These are phyloP conservation scores for Colletotrichum spinosum DNA, from an alignment of 2,329 filamentous ascomycete species.

Conservation along the genomic window DNA sequence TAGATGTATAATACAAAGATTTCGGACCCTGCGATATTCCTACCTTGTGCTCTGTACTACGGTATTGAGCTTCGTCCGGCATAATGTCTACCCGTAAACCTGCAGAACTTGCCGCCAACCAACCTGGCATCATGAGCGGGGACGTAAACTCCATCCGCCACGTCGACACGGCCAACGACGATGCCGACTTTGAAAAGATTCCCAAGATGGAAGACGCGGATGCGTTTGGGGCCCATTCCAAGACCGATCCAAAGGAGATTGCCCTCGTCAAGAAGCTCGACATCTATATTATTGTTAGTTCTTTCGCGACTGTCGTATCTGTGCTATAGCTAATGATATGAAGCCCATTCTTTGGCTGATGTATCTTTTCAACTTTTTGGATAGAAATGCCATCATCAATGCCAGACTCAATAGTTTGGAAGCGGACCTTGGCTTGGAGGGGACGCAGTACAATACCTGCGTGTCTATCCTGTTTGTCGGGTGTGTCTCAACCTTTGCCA, in stretches of 20 bases:
- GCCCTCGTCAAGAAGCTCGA: constrained; percentile 53
- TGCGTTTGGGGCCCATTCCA: constrained; percentile 52
- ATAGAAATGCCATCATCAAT: constrained; percentile 67
- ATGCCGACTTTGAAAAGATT: constrained; percentile 16
- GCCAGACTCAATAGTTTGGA: constrained; percentile 65
- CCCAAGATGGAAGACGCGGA: constrained; percentile 42
- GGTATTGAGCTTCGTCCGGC: no score
- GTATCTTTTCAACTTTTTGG: constrained; percentile 48
- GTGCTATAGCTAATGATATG: neutral
- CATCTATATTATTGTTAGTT: constrained; percentile 48
- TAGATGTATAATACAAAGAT: neutral
- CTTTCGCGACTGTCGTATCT: neutral
- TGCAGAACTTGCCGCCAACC: neutral
- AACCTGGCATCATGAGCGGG: neutral
- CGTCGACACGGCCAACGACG: constrained; percentile 10
- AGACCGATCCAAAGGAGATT: constrained; percentile 53
- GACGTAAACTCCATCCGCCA: constrained; percentile 2
- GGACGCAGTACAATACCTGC: constrained; percentile 49
- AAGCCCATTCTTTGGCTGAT: constrained; percentile 51
- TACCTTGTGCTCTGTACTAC: neutral
- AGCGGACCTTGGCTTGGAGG: constrained; percentile 60
- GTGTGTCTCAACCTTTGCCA: constrained; percentile 11
- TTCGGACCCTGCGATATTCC: neutral
- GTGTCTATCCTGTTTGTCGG: constrained; percentile 49
- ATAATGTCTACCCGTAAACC: neutral